Percentiles rank a stretch among this genome's conserved stretches.
phyloP scores from a whole-genome alignment of 768 basidiomycete species.

The Agaricus blazei region DNA sequence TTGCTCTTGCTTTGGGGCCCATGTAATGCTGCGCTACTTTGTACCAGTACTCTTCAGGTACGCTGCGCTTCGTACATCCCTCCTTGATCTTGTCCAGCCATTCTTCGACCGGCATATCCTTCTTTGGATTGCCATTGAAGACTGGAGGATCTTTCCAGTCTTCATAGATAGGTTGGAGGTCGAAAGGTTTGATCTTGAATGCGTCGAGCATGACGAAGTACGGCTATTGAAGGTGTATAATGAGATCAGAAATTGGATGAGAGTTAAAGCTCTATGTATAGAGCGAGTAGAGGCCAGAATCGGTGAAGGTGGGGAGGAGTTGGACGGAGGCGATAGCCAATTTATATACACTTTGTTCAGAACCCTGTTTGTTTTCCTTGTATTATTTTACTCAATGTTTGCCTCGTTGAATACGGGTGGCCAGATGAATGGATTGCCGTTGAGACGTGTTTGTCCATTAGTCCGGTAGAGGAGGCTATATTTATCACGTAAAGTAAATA shows the following conservation, averaged over 20 bases:
- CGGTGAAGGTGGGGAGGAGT: not conserved
- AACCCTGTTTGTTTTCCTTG: not conserved
- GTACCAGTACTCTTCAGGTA: constrained; percentile 81
- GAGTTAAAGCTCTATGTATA: not conserved
- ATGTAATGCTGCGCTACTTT: constrained; percentile 76
- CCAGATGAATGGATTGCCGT: not conserved
- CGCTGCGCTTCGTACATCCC: constrained; percentile 64
- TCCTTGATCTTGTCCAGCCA: constrained; percentile 70
- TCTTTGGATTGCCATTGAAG: constrained; percentile 65
- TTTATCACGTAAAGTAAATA: not conserved
- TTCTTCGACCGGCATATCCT: constrained; percentile 63
- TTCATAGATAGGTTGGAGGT: constrained; percentile 63
- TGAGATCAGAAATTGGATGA: not conserved
- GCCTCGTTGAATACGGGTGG: constrained; percentile 10
- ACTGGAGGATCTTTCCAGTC: constrained; percentile 63
- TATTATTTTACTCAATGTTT: not conserved
- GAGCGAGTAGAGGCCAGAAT: not conserved
- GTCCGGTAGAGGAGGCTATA: not conserved
- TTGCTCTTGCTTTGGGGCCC: constrained; percentile 61
- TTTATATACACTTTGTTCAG: not conserved
- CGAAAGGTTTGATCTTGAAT: constrained; percentile 76
- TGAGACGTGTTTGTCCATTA: not conserved
- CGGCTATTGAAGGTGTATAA: not conserved
- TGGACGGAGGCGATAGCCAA: not conserved
- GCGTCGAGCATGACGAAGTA: constrained; percentile 52